Conservation (phyloP, 768 basidiomycete genomes). For the Psilocybe azurescens region DNA sequence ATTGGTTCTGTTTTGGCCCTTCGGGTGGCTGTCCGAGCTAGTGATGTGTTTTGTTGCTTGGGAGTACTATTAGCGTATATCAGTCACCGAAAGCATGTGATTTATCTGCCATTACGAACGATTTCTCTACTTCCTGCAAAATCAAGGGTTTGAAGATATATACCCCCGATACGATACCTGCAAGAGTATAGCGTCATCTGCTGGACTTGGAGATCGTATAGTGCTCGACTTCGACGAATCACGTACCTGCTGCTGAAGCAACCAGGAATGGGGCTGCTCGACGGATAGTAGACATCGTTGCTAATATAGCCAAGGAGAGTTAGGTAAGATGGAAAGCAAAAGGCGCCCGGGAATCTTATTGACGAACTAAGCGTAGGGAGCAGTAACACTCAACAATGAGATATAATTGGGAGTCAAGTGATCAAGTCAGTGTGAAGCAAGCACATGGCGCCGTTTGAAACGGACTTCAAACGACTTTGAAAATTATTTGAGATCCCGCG, state of each 20-base stretch:
- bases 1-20: conserved; percentile 20
- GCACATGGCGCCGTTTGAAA: conserved; percentile 12
- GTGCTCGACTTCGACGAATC: not conserved
- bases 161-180: conserved; percentile 66
- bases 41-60: conserved; percentile 15
- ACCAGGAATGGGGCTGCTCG: conserved; percentile 56
- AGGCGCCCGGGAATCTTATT: not conserved
- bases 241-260: conserved; percentile 61
- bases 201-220: not conserved
- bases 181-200: not conserved
- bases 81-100: conserved; percentile 15
- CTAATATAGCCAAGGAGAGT: not conserved
- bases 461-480: conserved; percentile 17
- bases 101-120: conserved; percentile 22
- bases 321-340: not conserved
- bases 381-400: not conserved
- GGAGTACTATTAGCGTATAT: conserved; percentile 12
- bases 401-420: conserved; percentile 8
- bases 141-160: conserved; percentile 69
- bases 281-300: conserved; percentile 37
- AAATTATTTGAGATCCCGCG: conserved; percentile 20
- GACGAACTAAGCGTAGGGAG: not conserved
- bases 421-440: conserved; percentile 4
- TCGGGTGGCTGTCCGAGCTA: conserved; percentile 23
- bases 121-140: conserved; percentile 24